Evolutionary conservation across 2,329 filamentous ascomycete genomes (phyloP).

Genomic region (Diaporthe citri): DNA sequence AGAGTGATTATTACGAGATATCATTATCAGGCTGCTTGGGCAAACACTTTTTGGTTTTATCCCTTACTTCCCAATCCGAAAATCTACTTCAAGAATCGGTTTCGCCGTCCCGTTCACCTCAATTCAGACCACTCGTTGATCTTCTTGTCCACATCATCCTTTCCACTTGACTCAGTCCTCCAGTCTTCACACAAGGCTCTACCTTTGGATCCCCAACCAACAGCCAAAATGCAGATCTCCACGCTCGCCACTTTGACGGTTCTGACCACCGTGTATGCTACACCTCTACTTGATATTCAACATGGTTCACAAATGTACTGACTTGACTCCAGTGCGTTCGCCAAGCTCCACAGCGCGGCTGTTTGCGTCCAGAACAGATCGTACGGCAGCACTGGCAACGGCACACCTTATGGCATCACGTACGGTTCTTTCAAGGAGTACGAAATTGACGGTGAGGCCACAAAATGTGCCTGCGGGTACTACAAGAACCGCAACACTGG

Average conservation of each 20-base stretch:
- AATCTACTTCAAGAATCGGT: not conserved
- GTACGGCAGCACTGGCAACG: not conserved
- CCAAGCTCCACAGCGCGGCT: constrained; percentile 5
- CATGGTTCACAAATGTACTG: not conserved
- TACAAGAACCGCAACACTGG: constrained; percentile 42
- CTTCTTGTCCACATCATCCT: not conserved
- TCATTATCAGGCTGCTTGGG: not conserved
- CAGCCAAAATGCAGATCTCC: constrained; percentile 15
- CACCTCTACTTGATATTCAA: not conserved
- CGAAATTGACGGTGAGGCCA: constrained; percentile 21
- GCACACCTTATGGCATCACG: not conserved
- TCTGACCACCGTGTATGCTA: not conserved
- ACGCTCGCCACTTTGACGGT: constrained; percentile 1
- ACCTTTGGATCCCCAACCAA: not conserved
- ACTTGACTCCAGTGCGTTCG: not conserved
- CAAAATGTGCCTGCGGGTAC: constrained; percentile 38
- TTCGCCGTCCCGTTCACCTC: not conserved
- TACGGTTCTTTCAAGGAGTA: not conserved
- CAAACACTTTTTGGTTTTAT: not conserved
- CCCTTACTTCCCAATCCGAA: not conserved
- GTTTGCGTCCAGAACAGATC: constrained; percentile 4
- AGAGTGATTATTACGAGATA: constrained; percentile 16
- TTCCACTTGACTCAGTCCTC: not conserved
- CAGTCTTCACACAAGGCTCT: not conserved
- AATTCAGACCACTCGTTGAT: not conserved